Base-by-base conservation (phyloP, 306 rosid species). In the Cyclanthera cordifolia region DNA sequence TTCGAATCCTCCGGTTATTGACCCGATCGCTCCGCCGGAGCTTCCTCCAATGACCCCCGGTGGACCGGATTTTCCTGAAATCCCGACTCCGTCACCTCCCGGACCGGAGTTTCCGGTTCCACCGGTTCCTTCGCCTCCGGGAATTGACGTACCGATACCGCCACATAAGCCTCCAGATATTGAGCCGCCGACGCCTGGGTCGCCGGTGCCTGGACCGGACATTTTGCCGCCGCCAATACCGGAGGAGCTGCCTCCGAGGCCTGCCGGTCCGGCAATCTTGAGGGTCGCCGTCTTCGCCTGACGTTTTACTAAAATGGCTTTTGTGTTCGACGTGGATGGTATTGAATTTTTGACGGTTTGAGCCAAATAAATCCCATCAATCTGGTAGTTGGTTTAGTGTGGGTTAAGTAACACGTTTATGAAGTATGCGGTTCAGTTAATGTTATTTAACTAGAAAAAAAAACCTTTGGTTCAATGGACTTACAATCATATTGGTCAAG, bases 121-220 rank as follows among this genome's bases (percentile, higher is more conserved):
- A 1, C 74, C 66, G 39, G 21, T 25, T n/a, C 72, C 72, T 14
- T 68, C 72, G 3, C 72, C 72, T 21, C 73, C 73, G 39, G n/a
- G n/a, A n/a, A n/a, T n/a, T n/a, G n/a, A n/a, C n/a, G n/a, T n/a
- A n/a, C n/a, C n/a, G n/a, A n/a, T n/a, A n/a, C n/a, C n/a, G n/a
- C 46, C 57, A 19, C 63, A 8, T 53, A 53, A 34, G 57, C 64
- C 73, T 16, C 87, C 87, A 1, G 83, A 69, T 0, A 72, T 65
- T 8, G 43, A 74, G 52, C 89, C 82, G 0, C 85, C 82, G 0
- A 54, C 2, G 2, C 75, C 63, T 5, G 43, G 70, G 13, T 79
- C 81, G 2, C 84, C 86, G 3, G 71, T 72, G 45, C 87, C 87
- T 1, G 84, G 72, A 16, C 90, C 90, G 7, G 90, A 77, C 24